Evolutionary conservation across 2,329 filamentous ascomycete genomes (phyloP).

Genomic region (Colletotrichum trifolii): DNA sequence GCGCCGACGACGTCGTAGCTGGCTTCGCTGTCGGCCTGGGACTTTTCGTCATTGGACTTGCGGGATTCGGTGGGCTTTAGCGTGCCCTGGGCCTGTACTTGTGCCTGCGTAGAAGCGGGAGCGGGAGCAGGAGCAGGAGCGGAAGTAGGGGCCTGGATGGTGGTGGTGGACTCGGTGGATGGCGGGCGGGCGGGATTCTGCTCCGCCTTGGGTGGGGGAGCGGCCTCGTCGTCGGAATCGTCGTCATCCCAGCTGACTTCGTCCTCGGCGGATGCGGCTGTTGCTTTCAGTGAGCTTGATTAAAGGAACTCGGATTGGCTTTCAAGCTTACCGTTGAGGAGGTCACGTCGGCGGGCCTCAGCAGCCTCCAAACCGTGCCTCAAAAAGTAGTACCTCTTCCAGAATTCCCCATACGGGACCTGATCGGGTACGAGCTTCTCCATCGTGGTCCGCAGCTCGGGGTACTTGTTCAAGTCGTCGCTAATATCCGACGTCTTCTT

Average conservation of each 20-base stretch:
- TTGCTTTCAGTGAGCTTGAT: slow-evolving; percentile 32
- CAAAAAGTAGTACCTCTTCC: slow-evolving; percentile 95
- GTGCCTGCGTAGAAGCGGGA: slow-evolving; percentile 39
- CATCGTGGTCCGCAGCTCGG: slow-evolving; percentile 88
- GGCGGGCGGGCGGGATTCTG: slow-evolving; percentile 49
- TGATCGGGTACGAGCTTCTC: slow-evolving; percentile 94
- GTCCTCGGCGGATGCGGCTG: slow-evolving; percentile 76
- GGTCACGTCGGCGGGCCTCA: slow-evolving; percentile 86
- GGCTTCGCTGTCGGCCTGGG: slow-evolving; percentile 90
- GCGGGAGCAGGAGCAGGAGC: no score
- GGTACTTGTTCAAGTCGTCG: slow-evolving; percentile 84
- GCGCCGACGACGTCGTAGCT: slow-evolving; percentile 94
- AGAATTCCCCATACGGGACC: slow-evolving; percentile 91
- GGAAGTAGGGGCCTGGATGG: slow-evolving; percentile 62
- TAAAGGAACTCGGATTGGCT: background rate
- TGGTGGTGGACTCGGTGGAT: slow-evolving; percentile 69
- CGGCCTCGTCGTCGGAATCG: slow-evolving; percentile 43
- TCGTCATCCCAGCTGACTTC: slow-evolving; percentile 76
- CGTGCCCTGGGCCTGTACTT: slow-evolving; percentile 27
- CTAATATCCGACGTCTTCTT: slow-evolving; percentile 87
- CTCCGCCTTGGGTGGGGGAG: slow-evolving; percentile 45
- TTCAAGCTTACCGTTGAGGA: slow-evolving; percentile 80
- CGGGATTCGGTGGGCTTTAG: slow-evolving; percentile 75
- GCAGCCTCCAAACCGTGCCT: slow-evolving; percentile 93
- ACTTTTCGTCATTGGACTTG: slow-evolving; percentile 88